These are phyloP conservation scores for Nicotiana knightiana DNA, from an alignment of 257 asterid genomes.

Conservation along the genomic window DNA sequence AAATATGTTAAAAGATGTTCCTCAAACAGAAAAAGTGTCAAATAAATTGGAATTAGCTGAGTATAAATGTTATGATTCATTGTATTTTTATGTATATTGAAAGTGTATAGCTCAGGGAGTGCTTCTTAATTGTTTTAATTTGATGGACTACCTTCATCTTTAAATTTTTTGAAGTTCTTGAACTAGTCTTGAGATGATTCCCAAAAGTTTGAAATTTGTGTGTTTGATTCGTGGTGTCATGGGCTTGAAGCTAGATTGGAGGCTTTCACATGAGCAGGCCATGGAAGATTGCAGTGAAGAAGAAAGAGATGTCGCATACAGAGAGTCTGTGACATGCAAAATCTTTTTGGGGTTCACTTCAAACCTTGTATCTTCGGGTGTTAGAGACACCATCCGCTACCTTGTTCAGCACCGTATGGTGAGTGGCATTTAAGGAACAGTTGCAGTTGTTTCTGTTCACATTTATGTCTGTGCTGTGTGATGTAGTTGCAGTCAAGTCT, in stretches of 20 bases:
- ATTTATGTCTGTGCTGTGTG: background rate
- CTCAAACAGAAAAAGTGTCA: background rate
- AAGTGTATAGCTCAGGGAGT: background rate
- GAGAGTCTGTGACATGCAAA: slow-evolving; percentile 73
- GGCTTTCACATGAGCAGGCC: slow-evolving; percentile 73
- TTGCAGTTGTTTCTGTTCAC: background rate
- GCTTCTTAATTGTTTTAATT: background rate
- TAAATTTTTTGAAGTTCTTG: background rate
- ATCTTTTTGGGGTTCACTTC: slow-evolving; percentile 92
- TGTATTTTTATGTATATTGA: background rate
- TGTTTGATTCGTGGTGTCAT: slow-evolving; percentile 11
- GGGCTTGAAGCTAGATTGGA: slow-evolving; percentile 85
- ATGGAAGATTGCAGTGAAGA: slow-evolving; percentile 61
- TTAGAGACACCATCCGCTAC: slow-evolving; percentile 72
- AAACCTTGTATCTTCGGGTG: slow-evolving; percentile 84
- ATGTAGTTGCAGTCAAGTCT: background rate
- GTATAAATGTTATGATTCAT: background rate
- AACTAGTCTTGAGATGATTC: background rate
- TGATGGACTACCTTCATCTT: background rate
- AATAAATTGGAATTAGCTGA: background rate
- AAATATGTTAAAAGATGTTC: background rate
- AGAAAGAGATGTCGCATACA: slow-evolving; percentile 47
- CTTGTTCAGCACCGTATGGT: slow-evolving; percentile 85
- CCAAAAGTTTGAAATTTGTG: background rate
- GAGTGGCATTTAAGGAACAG: slow-evolving; percentile 27